Evolutionary conservation across 1,284 basidiomycete species (phyloP), one percentile per base, ranked within the genome.

Genomic region (Sporisorium iseilematis-ciliati): DNA sequence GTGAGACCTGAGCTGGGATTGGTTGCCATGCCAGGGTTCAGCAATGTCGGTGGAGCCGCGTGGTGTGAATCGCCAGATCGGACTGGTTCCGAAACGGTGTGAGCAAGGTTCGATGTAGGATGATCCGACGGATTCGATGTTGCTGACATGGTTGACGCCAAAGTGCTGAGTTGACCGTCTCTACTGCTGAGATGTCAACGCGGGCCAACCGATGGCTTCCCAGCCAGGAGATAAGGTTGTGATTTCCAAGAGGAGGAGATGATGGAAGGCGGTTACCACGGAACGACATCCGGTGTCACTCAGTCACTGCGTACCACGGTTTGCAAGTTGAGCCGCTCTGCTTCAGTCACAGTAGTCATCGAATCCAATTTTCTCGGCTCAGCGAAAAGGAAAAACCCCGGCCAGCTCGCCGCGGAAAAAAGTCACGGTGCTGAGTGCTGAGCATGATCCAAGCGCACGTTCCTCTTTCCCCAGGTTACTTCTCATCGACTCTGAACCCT

Each of bases 21-120:
- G n/a, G 73, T 75, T 14, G 59, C 54, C 68, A 71, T 71, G 2
- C 73, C 73, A 18, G 73, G 68, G 42, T 75, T 71, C 35, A 75
- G 48, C 33, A 75, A 46, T 3, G 55, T 58, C 20, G 67, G 72
- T 26, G 57, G 66, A 26, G 62, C 8, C 3, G 49, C 20, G 25
- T 48, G 31, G 40, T 61, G 45, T 4, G 68, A 48, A 4, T 31
- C 26, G 29, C 29, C 31, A 3, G 48, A 59, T 55, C 55, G 65
- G 54, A 57, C 33, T 7, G 65, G 43, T 43, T 68, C 60, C 55
- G 60, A 68, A 35, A 38, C 29, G 21, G 43, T 40, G 25, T 41
- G 66, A 11, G 48, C n/a, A 18, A 49, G 48, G 29, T 49, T 31
- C 4, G 26, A 20, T 49, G 48, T 2, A 38, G 21, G 49, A 49